Base-by-base conservation (phyloP, 75 land plant genomes). In the Azolla pinnata region DNA sequence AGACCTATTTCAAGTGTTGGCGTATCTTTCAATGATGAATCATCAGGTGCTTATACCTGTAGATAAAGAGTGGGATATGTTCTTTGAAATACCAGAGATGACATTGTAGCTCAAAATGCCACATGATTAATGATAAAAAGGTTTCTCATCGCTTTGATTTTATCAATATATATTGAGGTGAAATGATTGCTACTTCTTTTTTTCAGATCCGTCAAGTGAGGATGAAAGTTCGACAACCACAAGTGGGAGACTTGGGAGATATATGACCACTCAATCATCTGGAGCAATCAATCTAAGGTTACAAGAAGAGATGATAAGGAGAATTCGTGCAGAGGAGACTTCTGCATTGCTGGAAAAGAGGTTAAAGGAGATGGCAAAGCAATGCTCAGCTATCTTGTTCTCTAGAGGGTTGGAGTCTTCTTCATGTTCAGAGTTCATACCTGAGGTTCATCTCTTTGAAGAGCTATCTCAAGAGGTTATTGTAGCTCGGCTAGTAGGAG, bases 261-360 rank as follows among this genome's bases (percentile, higher is more conserved):
- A 21, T 51, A 4, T 42, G 5, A 20, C 31, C 63, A 19, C n/a
- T n/a, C n/a, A 60, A 30, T 18, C 44, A 31, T 40, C 34, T 53
- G 66, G 26, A 29, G 10, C 32, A 28, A n/a, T 46, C 8, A 54
- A 45, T 21, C 12, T 23, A 42, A 73, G 54, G 32, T 33, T 65
- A 45, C 44, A 67, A 27, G 62, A 66, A 59, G 82, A 81, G 71
- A 66, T 61, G 48, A 61, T 45, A 49, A 67, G 61, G 35, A 55
- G 77, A 18, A 74, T 60, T 44, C 63, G 52, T 33, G 74, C 75
- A 33, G 84, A 81, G 30, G 75, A 69, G 55, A 42, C 74, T 44
- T 42, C 79, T 34, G 46, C 25, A 17, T 9, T 38, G 20, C 48
- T 79, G 62, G 63, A 77, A 14, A 62, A 66, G 16, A 68, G 68